Percentiles rank a stretch among this genome's conserved stretches.
These are phyloP conservation scores for Glarea lozoyensis DNA, from an alignment of 495 filamentous ascomycete genomes.

Conservation along the genomic window DNA sequence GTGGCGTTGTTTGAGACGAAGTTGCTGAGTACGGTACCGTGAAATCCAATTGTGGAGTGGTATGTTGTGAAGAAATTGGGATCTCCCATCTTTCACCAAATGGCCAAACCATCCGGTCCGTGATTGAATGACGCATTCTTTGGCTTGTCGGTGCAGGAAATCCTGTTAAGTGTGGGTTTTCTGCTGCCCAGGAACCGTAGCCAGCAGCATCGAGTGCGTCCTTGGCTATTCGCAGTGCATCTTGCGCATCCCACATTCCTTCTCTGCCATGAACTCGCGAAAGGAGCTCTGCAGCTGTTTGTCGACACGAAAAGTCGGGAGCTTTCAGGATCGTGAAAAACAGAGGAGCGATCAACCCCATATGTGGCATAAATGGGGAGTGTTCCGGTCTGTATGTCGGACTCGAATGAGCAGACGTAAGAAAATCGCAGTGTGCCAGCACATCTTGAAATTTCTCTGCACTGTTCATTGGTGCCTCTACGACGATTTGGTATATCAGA, in stretches of 20 bases:
- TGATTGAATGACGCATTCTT: not conserved
- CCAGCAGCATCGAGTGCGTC: not conserved
- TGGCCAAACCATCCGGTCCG: constrained; percentile 1
- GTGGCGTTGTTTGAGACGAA: too few species aligned
- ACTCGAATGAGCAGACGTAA: not conserved
- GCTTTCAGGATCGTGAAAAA: constrained; percentile 30
- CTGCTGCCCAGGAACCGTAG: not conserved
- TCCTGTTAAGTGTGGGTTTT: not conserved
- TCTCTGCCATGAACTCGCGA: constrained; percentile 29
- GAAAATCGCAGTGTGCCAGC: constrained; percentile 4
- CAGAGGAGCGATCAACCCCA: constrained; percentile 14
- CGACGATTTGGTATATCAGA: constrained; percentile 2
- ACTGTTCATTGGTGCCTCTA: not conserved
- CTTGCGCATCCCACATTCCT: constrained; percentile 31
- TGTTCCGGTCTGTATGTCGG: not conserved
- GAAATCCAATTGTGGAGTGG: too few species aligned
- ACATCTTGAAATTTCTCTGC: constrained; percentile 7
- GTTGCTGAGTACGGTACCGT: too few species aligned
- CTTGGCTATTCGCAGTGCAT: not conserved
- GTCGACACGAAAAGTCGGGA: constrained; percentile 29
- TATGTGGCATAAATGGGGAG: constrained; percentile 3
- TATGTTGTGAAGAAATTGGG: not conserved
- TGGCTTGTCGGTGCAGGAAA: not conserved
- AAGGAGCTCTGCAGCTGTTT: constrained; percentile 30
- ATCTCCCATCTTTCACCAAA: constrained; percentile 1